phyloP scores from a whole-genome alignment of 441 rosid species.

The Aquilaria agallochum region DNA sequence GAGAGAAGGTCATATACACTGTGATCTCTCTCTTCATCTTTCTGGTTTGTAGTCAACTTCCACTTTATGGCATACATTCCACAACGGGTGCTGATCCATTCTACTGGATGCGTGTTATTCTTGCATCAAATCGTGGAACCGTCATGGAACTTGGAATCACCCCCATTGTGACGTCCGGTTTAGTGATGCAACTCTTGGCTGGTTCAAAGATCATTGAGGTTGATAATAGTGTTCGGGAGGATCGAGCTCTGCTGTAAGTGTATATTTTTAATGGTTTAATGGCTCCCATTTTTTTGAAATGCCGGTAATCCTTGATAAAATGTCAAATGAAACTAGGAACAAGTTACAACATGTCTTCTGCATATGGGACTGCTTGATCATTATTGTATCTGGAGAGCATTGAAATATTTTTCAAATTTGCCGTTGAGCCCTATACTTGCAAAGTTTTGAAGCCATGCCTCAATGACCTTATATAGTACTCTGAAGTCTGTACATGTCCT shows the following conservation, averaged over 20 bases:
- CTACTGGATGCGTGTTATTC: conserved; percentile 6
- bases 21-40: conserved; percentile 5
- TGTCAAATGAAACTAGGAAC: no score
- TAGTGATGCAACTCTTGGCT: conserved; percentile 4
- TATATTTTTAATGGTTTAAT: no score
- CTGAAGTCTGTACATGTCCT: no score
- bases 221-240: conserved; percentile 75
- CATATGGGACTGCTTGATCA: no score
- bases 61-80: background rate
- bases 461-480: no score
- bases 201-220: conserved; percentile 36
- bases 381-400: no score
- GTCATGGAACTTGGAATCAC: conserved; percentile 6
- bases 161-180: background rate
- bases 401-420: no score
- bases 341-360: no score
- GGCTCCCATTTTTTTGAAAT: no score
- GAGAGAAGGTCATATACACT: conserved; percentile 6
- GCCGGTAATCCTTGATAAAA: no score
- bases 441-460: no score
- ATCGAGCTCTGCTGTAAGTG: conserved; percentile 63
- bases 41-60: conserved; percentile 5
- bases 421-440: no score
- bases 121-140: conserved; percentile 4
- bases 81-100: conserved; percentile 2